Conservation (phyloP, 1,139 yeast species). For the Arxiozyma heterogenica region DNA sequence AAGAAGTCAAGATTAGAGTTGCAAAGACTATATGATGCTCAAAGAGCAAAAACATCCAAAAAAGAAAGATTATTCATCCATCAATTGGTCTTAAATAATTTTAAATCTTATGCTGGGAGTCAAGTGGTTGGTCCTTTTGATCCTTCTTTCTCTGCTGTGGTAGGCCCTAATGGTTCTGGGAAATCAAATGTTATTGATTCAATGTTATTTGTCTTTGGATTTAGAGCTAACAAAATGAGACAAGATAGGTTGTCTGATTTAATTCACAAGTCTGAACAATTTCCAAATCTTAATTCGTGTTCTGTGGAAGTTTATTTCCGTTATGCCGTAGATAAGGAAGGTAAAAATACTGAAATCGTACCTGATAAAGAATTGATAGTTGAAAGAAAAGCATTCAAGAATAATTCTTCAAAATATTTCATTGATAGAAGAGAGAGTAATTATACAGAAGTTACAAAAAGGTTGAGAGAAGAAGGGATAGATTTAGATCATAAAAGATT, state of each 20-base stretch:
- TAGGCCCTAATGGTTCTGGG: conserved; percentile 99
- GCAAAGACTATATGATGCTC: conserved; percentile 26
- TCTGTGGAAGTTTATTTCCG: conserved; percentile 90
- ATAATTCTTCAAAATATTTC: conserved; percentile 70
- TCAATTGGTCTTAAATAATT: conserved; percentile 65
- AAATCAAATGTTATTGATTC: conserved; percentile 97
- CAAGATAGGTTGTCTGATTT: conserved; percentile 86
- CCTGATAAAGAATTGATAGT: conserved; percentile 41
- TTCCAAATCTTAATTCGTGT: conserved; percentile 61
- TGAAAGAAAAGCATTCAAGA: conserved; percentile 68
- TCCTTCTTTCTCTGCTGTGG: conserved; percentile 89
- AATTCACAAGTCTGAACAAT: conserved; percentile 76
- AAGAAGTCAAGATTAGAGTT: conserved; percentile 29
- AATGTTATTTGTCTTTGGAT: conserved; percentile 91
- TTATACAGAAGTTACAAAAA: conserved; percentile 69
- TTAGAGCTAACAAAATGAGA: conserved; percentile 93
- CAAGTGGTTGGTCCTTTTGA: conserved; percentile 94
- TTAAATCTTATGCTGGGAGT: conserved; percentile 93
- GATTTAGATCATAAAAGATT: conserved; percentile 94
- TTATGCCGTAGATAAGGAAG: conserved; percentile 61
- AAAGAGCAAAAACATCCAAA: conserved; percentile 15
- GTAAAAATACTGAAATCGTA: conserved; percentile 19
- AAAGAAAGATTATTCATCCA: conserved; percentile 57
- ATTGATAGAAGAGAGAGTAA: conserved; percentile 62
- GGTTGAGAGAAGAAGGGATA: conserved; percentile 75